Base-by-base conservation (phyloP, 305 asterid species). In the Solanum hybrid region DNA sequence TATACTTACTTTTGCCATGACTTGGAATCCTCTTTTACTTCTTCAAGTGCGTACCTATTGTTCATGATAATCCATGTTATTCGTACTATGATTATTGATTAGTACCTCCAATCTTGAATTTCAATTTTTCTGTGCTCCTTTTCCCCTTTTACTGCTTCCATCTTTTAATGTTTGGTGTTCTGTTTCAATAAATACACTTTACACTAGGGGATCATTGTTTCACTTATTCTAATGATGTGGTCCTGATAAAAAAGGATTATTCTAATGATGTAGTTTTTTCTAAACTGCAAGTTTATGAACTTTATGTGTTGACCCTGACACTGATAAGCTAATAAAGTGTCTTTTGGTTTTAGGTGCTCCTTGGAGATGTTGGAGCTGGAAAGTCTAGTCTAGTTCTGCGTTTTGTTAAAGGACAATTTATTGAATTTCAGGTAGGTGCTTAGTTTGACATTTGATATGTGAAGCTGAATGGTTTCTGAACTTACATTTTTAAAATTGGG, bases 351-450 rank as follows among this genome's bases (percentile, higher is more conserved):
- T 89, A 95, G 98, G 98, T 96, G 91, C 97, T 96, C 86, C 98
- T 96, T 36, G 98, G 98, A 87, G 98, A 96, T 91, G 98, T 96
- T 87, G 98, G 98, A 92, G 95, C 98, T 89, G 98, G 98, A 90
- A 96, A 96, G 86, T 96, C 98, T 89, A 95, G 98, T 93, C 89
- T 96, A 79, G 98, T 96, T 29, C 84, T 96, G 90, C 97, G 98
- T 34, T 96, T 96, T 89, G 98, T 96, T 89, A 96, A 95, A 89
- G 98, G 98, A 39, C 98, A 96, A 82, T 96, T 95, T 87, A 86
- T 96, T 87, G 98, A 96, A 92, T 96, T 96, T 92, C 98, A 96
- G 98, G 98, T 96, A 61, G 88, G 94, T 92, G 29, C 8, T 57
- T 34, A 71, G 86, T 29, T 28, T 42, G 3, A 37, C 6, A 78